Percentiles rank a stretch among this genome's conserved stretches.
phyloP scores from a whole-genome alignment of 257 asterid genomes.

The Ajuga chamaepitys region DNA sequence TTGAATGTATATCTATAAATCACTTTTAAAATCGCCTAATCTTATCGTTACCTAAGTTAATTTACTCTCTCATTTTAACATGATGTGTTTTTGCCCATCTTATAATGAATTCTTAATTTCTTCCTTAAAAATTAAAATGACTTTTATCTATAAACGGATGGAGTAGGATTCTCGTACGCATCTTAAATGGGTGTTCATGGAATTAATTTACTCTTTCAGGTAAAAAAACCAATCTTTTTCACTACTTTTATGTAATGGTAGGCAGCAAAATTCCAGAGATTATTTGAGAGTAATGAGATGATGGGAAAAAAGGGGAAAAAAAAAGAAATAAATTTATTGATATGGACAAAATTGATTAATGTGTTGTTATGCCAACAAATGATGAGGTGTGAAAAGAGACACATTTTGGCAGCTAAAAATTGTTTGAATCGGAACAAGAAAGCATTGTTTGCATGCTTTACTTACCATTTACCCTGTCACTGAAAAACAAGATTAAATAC shows the following conservation, averaged over 20 bases:
- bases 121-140: too few species aligned
- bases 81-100: too few species aligned
- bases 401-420: background rate
- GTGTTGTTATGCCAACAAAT: background rate
- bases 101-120: too few species aligned
- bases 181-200: background rate
- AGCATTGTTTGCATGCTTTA: constrained; percentile 29
- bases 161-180: too few species aligned
- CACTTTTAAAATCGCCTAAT: too few species aligned
- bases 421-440: background rate
- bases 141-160: too few species aligned
- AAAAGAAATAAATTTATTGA: background rate
- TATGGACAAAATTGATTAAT: background rate
- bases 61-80: too few species aligned
- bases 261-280: background rate
- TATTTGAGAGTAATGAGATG: background rate
- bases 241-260: background rate
- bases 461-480: constrained; percentile 10
- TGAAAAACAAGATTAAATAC: too few species aligned
- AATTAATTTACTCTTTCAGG: background rate
- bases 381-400: constrained; percentile 7
- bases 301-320: background rate
- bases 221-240: too few species aligned
- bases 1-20: too few species aligned
- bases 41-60: too few species aligned